These are phyloP conservation scores for Raffaelea ambrosiae DNA, from an alignment of 2,329 filamentous ascomycete genomes.

Conservation along the genomic window DNA sequence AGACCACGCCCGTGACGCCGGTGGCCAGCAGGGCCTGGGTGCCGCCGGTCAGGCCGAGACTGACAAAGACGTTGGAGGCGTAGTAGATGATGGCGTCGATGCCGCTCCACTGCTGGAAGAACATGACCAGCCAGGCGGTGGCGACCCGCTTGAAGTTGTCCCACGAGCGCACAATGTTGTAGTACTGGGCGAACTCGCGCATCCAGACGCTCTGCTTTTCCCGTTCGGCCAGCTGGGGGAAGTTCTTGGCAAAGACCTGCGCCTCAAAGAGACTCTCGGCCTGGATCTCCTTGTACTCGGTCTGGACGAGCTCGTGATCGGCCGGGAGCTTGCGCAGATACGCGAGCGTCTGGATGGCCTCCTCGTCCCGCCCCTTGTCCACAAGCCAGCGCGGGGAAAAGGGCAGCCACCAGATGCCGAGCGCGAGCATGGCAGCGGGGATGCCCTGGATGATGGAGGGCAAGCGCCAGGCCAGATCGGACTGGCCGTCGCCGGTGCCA, in stretches of 20 bases:
- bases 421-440: conserved; percentile 23
- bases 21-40: conserved; percentile 52
- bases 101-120: conserved; percentile 44
- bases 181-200: conserved; percentile 41
- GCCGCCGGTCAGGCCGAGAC: conserved; percentile 52
- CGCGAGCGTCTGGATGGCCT: conserved; percentile 15
- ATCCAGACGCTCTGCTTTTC: conserved; percentile 31
- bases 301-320: conserved; percentile 26
- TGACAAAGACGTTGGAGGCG: conserved; percentile 57
- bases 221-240: conserved; percentile 21
- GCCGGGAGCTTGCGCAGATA: conserved; percentile 20
- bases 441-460: conserved; percentile 37
- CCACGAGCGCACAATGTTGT: conserved; percentile 34
- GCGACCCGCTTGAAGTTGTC: conserved; percentile 40
- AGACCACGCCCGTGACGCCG: conserved; percentile 53
- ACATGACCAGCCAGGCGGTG: conserved; percentile 34
- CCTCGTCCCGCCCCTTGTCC: conserved; percentile 19
- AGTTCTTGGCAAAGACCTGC: conserved; percentile 31
- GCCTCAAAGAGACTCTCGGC: conserved; percentile 34
- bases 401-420: conserved; percentile 34
- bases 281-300: conserved; percentile 38
- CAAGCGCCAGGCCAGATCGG: conserved; percentile 33
- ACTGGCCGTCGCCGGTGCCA: conserved; percentile 32
- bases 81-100: conserved; percentile 59
- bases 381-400: conserved; percentile 41